Percentiles rank a stretch among this genome's conserved stretches.
Evolutionary conservation across 208 protist species (phyloP).

Genomic region (Acanthamoeba triangularis): DNA sequence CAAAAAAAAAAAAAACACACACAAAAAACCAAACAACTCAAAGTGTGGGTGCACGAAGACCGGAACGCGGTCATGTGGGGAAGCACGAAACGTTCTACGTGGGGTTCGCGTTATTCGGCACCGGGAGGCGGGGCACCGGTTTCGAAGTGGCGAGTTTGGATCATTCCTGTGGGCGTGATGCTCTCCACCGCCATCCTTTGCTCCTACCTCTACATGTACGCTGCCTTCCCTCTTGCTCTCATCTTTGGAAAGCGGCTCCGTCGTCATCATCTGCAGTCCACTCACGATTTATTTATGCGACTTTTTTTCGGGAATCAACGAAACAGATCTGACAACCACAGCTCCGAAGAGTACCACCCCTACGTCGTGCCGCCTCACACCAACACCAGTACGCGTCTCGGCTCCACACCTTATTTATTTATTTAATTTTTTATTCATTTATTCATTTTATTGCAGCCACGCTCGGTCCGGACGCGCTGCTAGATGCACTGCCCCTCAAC

Average conservation of each 20-base stretch:
- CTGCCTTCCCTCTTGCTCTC: background rate
- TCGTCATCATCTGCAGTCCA: too few relatives aligned
- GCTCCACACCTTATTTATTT: background rate
- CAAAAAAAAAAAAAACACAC: too few relatives aligned
- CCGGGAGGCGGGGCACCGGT: background rate
- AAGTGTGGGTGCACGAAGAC: too few relatives aligned
- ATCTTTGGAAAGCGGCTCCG: background rate
- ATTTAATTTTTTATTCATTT: background rate
- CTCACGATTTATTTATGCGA: background rate
- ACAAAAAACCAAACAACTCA: too few relatives aligned
- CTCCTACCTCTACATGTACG: constrained; percentile 26
- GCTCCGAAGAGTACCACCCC: background rate
- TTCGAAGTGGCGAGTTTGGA: background rate
- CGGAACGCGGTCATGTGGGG: background rate
- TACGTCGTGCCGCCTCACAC: background rate
- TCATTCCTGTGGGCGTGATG: background rate
- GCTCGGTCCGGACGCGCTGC: background rate
- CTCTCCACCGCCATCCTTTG: background rate
- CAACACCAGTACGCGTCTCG: background rate
- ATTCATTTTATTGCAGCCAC: background rate
- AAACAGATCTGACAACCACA: background rate
- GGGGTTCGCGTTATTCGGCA: background rate
- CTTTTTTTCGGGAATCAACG: background rate
- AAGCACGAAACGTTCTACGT: background rate
- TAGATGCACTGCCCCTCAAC: constrained; percentile 6